Percentiles rank a stretch among this genome's conserved stretches.
Conservation (phyloP, 2,329 filamentous ascomycete genomes). For the Sclerotinia sclerotiorum region DNA sequence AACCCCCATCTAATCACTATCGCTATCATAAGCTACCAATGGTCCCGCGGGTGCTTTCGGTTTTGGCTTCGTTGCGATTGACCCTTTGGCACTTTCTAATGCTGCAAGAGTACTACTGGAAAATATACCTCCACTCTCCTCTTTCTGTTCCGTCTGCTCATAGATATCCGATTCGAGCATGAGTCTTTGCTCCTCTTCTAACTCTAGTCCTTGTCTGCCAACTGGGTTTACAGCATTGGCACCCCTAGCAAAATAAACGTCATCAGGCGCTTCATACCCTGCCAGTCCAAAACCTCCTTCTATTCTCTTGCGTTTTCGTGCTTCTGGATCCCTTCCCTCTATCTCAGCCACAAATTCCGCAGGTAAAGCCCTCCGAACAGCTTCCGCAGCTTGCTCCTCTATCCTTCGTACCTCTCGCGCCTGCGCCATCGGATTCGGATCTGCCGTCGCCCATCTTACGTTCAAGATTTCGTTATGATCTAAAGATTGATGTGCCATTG, state of each 20-base stretch:
- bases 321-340: constrained; percentile 84
- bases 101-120: constrained; percentile 80
- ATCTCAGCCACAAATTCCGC: constrained; percentile 91
- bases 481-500: constrained; percentile 91
- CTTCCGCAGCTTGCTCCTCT: constrained; percentile 95
- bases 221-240: constrained; percentile 63
- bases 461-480: constrained; percentile 93
- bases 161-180: constrained; percentile 52
- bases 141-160: constrained; percentile 44
- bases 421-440: constrained; percentile 93
- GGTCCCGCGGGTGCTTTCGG: constrained; percentile 63
- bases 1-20: constrained; percentile 60
- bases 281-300: constrained; percentile 80
- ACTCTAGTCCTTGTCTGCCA: constrained; percentile 59
- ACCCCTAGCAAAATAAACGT: constrained; percentile 86
- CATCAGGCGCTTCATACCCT: constrained; percentile 84
- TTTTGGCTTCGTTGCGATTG: constrained; percentile 51
- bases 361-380: constrained; percentile 82
- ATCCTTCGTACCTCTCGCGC: constrained; percentile 85
- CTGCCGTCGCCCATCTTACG: constrained; percentile 93
- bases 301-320: constrained; percentile 82
- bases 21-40: constrained; percentile 85
- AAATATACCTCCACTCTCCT: constrained; percentile 63
- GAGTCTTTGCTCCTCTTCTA: constrained; percentile 60
- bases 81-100: constrained; percentile 59